These are phyloP conservation scores for Trichoderma sp. DNA, from an alignment of 2,329 filamentous ascomycete species.

Conservation along the genomic window DNA sequence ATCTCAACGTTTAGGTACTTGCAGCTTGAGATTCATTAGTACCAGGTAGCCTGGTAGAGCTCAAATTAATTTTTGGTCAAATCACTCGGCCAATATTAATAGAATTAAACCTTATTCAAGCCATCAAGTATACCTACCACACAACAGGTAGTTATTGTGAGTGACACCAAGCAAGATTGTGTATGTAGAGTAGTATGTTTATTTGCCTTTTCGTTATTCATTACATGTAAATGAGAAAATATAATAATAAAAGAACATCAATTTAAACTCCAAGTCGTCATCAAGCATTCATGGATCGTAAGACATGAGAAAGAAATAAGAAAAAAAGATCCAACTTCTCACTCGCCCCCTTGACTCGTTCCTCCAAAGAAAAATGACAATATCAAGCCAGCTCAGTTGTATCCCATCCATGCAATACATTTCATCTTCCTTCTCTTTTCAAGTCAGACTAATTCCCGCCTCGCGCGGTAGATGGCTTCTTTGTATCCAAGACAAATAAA, in stretches of 20 bases:
- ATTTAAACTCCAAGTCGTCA: conserved; percentile 18
- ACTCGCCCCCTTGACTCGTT: not conserved
- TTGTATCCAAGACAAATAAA: not conserved
- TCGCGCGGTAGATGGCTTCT: not conserved
- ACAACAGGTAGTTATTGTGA: no score
- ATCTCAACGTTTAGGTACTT: no score
- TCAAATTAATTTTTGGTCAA: no score
- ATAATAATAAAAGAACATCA: not conserved
- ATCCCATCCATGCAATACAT: conserved; percentile 3
- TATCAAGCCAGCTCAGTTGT: not conserved
- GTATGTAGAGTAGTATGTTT: not conserved
- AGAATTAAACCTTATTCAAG: no score
- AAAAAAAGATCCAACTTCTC: not conserved
- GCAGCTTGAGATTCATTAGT: no score
- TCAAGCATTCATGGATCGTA: conserved; percentile 15
- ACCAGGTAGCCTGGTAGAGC: no score
- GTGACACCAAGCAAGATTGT: not conserved
- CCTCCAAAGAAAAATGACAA: not conserved
- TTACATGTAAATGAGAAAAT: not conserved
- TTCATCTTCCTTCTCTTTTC: not conserved
- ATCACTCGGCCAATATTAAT: no score
- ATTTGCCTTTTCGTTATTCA: conserved; percentile 18
- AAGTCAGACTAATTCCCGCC: not conserved
- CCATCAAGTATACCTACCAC: no score
- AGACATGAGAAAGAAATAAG: conserved; percentile 11